Conservation (phyloP, 2,329 filamentous ascomycete genomes). For the Colletotrichum scovillei region DNA sequence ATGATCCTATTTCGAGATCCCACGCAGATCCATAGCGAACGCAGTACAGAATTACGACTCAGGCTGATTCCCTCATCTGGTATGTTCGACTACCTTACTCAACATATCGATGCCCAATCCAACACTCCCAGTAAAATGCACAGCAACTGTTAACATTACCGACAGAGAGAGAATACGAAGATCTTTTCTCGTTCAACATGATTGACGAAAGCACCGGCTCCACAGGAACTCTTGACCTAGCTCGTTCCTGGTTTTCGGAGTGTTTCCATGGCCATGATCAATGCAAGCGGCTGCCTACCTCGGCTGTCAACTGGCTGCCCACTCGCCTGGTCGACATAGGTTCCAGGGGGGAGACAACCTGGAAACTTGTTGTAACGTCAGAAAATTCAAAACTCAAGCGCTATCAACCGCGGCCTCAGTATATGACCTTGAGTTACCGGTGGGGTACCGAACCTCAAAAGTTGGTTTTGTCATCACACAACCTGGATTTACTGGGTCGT, state of each 20-base stretch:
- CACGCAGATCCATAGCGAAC: neutral
- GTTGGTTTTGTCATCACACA: conserved; percentile 13
- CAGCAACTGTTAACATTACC: rapidly evolving
- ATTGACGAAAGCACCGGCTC: neutral
- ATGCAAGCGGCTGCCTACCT: neutral
- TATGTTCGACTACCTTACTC: neutral
- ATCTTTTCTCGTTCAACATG: neutral
- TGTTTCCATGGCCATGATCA: neutral
- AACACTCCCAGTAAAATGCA: too few relatives aligned
- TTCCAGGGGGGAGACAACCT: neutral
- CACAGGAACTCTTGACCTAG: rapidly evolving
- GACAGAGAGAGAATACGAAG: neutral
- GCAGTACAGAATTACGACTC: rapidly evolving
- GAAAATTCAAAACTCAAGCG: rapidly evolving
- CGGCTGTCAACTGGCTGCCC: neutral
- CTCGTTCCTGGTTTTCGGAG: neutral
- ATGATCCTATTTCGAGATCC: rapidly evolving
- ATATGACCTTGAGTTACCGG: conserved; percentile 34
- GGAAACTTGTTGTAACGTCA: neutral
- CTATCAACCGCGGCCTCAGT: neutral
- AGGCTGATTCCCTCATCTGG: neutral
- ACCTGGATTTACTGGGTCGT: neutral
- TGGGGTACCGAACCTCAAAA: conserved; percentile 27
- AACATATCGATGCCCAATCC: too few relatives aligned
- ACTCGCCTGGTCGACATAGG: conserved; percentile 3